Conservation (phyloP, 2,329 filamentous ascomycete species). For the Fusarium brevicatenulatum region DNA sequence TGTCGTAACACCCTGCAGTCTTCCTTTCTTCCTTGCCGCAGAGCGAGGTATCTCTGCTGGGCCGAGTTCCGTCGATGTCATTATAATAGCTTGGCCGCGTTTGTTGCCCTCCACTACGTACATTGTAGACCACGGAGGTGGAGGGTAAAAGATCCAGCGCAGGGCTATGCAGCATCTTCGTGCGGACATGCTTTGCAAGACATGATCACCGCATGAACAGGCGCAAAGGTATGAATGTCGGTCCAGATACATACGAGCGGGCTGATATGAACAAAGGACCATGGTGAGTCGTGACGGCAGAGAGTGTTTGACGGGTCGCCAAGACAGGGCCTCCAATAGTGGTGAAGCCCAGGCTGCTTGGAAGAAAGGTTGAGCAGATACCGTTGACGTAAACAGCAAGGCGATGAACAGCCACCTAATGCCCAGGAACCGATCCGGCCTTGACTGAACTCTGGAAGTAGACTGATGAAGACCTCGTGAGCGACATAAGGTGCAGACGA, state of each 20-base stretch:
- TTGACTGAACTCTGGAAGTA: rapidly evolving
- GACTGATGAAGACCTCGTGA: rapidly evolving
- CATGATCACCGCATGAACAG: neutral
- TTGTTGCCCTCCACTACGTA: too few relatives aligned
- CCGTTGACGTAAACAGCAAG: neutral
- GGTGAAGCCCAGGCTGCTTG: neutral
- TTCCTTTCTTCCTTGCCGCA: neutral
- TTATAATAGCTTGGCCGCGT: neutral
- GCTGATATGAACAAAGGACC: neutral
- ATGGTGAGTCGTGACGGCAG: neutral
- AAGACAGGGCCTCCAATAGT: neutral
- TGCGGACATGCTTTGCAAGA: neutral
- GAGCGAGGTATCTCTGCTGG: too few relatives aligned
- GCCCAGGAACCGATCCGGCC: neutral
- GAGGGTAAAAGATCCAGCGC: neutral
- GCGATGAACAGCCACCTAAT: neutral
- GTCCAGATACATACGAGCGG: rapidly evolving
- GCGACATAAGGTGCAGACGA: neutral
- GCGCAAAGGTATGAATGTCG: neutral
- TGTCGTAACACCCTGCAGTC: too few relatives aligned
- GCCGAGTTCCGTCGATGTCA: neutral
- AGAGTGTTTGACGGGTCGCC: rapidly evolving
- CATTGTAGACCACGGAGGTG: too few relatives aligned
- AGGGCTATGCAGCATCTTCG: neutral
- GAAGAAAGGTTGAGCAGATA: neutral